A percentile compares a stretch with the other conserved stretches of the same genome.
These are phyloP conservation scores for Cupressus sempervirens DNA, from an alignment of 75 land plant species.

Conservation along the genomic window DNA sequence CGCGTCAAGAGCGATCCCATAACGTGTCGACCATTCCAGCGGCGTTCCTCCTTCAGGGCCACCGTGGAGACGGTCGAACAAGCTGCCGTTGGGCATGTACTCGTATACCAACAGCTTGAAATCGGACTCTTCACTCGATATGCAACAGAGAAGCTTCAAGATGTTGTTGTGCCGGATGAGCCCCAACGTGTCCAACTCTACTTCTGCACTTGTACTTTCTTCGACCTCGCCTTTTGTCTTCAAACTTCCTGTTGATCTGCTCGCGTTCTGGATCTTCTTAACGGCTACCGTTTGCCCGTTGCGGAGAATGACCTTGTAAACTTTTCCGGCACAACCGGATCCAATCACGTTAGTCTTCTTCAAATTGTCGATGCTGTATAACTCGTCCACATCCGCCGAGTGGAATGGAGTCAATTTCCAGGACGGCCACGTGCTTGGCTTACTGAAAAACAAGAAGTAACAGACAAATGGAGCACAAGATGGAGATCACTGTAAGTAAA, in stretches of 20 bases:
- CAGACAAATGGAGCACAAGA: not conserved
- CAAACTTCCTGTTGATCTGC: not conserved
- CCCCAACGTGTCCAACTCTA: constrained; percentile 36
- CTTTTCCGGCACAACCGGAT: constrained; percentile 42
- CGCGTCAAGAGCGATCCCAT: no score
- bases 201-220: constrained; percentile 10
- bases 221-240: not conserved
- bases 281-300: constrained; percentile 5
- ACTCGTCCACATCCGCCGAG: constrained; percentile 18
- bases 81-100: no score
- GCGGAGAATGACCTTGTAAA: constrained; percentile 41
- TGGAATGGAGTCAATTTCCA: constrained; percentile 9
- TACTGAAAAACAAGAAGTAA: not conserved
- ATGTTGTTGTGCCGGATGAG: no score
- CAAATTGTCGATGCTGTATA: constrained; percentile 34
- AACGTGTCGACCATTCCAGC: no score
- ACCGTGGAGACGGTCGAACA: no score
- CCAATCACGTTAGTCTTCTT: constrained; percentile 37
- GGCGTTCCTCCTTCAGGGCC: no score
- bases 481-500: not conserved
- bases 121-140: no score
- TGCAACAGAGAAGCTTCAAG: no score
- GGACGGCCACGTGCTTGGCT: not conserved
- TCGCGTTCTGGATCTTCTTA: not conserved
- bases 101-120: no score